Evolutionary conservation across 1,139 yeast species (phyloP).

Genomic region (Geotrichum aggregatum): DNA sequence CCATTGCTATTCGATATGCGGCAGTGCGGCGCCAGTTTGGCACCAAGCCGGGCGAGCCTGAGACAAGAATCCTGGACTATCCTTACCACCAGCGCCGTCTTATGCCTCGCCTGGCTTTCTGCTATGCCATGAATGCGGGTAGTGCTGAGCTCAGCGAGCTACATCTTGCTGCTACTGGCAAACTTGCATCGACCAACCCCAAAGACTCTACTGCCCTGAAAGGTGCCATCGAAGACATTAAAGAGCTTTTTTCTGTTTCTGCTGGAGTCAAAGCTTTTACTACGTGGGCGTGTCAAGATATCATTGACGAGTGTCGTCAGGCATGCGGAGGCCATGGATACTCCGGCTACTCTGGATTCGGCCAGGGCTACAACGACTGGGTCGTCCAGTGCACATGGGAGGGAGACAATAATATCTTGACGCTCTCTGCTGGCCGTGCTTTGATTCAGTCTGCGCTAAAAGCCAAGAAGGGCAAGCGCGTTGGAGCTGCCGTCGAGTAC

Average conservation of each 20-base stretch:
- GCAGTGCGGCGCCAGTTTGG: slow-evolving; percentile 84
- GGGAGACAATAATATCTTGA: slow-evolving; percentile 83
- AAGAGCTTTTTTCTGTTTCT: slow-evolving; percentile 72
- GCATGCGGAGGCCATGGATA: slow-evolving; percentile 93
- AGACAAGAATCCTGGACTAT: slow-evolving; percentile 57
- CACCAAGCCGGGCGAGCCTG: slow-evolving; percentile 37
- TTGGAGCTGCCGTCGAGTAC: slow-evolving; percentile 29
- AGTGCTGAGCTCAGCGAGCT: slow-evolving; percentile 57
- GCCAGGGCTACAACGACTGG: slow-evolving; percentile 81
- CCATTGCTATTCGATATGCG: slow-evolving; percentile 82
- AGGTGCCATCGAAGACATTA: slow-evolving; percentile 55
- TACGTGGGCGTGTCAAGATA: slow-evolving; percentile 72
- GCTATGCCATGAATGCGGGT: slow-evolving; percentile 68
- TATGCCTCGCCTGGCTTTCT: slow-evolving; percentile 69
- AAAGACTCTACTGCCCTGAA: slow-evolving; percentile 35
- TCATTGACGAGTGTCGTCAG: slow-evolving; percentile 81
- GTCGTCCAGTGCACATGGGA: slow-evolving; percentile 95
- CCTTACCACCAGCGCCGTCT: slow-evolving; percentile 81
- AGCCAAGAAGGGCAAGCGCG: slow-evolving; percentile 29
- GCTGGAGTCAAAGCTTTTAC: slow-evolving; percentile 81
- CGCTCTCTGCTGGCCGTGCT: slow-evolving; percentile 63
- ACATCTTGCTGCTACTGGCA: slow-evolving; percentile 46
- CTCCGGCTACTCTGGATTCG: slow-evolving; percentile 79
- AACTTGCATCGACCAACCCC: slow-evolving; percentile 42
- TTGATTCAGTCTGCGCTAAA: slow-evolving; percentile 33